Conservation (phyloP, 1,284 basidiomycete species). For the Pseudozyma hubeiensis region DNA sequence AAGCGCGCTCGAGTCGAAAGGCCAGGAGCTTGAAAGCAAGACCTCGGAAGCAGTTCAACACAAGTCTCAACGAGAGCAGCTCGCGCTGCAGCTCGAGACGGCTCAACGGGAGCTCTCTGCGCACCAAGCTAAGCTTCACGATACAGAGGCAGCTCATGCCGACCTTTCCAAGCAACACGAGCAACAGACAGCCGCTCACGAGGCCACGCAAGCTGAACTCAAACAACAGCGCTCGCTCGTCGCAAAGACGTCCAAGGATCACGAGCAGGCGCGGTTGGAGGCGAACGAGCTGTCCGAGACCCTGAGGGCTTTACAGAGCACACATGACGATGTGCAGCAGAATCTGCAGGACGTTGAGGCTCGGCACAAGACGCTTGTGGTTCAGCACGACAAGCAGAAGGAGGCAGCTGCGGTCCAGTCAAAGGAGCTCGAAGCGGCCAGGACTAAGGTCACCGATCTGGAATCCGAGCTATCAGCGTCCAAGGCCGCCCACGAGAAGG, state of each 20-base stretch:
- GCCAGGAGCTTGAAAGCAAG: slow-evolving; percentile 11
- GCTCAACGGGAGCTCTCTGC: slow-evolving; percentile 11
- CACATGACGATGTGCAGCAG: slow-evolving; percentile 21
- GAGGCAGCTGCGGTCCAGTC: slow-evolving; percentile 13
- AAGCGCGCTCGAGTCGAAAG: slow-evolving; percentile 8
- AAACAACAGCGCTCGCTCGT: slow-evolving; percentile 24
- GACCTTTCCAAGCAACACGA: slow-evolving; percentile 26
- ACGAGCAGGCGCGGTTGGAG: slow-evolving; percentile 20
- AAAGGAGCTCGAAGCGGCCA: slow-evolving; percentile 14
- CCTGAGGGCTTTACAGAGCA: slow-evolving; percentile 14
- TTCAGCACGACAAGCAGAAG: slow-evolving; percentile 19
- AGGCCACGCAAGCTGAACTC: slow-evolving; percentile 22
- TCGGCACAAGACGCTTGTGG: slow-evolving; percentile 15
- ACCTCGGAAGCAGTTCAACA: slow-evolving; percentile 13
- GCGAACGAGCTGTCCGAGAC: slow-evolving; percentile 11
- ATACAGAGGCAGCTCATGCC: slow-evolving; percentile 16
- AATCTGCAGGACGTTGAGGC: slow-evolving; percentile 16
- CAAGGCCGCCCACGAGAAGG: slow-evolving; percentile 8
- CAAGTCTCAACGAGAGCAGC: slow-evolving; percentile 13
- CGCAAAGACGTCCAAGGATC: slow-evolving; percentile 15
- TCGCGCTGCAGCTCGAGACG: slow-evolving; percentile 29
- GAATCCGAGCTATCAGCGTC: slow-evolving; percentile 19
- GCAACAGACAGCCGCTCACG: slow-evolving; percentile 23
- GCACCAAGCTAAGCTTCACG: slow-evolving; percentile 21
- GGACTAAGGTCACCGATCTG: slow-evolving; percentile 18